These are phyloP conservation scores for Trypethelium eluteriae DNA, from an alignment of 495 filamentous ascomycete species.

Conservation along the genomic window DNA sequence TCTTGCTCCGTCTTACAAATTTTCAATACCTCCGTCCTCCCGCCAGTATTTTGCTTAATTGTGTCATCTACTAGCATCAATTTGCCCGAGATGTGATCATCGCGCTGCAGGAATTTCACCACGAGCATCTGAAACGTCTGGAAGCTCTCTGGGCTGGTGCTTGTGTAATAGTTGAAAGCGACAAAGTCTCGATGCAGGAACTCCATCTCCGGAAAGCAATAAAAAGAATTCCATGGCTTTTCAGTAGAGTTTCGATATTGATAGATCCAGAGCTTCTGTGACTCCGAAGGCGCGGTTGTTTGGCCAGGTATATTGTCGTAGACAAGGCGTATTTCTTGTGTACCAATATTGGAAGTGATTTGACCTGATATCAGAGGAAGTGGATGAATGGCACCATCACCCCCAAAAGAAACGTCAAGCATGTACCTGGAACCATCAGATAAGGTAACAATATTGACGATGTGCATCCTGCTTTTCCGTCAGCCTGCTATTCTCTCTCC, in stretches of 20 bases:
- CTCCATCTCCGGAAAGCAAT: conserved; percentile 53
- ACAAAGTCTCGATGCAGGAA: conserved; percentile 57
- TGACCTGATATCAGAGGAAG: conserved; percentile 18
- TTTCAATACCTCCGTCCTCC: conserved; percentile 32
- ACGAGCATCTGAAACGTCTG: conserved; percentile 46
- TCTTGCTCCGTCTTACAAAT: conserved; percentile 31
- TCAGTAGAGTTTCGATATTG: conserved; percentile 46
- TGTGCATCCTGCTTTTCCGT: conserved; percentile 17
- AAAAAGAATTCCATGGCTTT: conserved; percentile 49
- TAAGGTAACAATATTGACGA: conserved; percentile 29
- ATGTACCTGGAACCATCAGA: conserved; percentile 19
- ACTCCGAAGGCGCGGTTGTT: conserved; percentile 9
- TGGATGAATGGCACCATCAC: conserved; percentile 50
- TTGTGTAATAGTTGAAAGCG: conserved; percentile 55
- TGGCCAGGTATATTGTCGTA: conserved; percentile 25
- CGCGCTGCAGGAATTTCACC: conserved; percentile 45
- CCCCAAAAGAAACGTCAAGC: conserved; percentile 74
- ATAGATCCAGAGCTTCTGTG: conserved; percentile 52
- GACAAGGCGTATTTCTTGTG: conserved; percentile 24
- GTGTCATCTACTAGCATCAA: conserved; percentile 48
- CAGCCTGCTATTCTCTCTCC: background rate
- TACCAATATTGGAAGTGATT: conserved; percentile 20
- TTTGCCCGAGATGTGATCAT: conserved; percentile 47
- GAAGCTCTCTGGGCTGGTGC: conserved; percentile 40
- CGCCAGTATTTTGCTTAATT: conserved; percentile 53